Evolutionary conservation across 257 asterid species (phyloP).

Genomic region (Primulina huaijiensis): DNA sequence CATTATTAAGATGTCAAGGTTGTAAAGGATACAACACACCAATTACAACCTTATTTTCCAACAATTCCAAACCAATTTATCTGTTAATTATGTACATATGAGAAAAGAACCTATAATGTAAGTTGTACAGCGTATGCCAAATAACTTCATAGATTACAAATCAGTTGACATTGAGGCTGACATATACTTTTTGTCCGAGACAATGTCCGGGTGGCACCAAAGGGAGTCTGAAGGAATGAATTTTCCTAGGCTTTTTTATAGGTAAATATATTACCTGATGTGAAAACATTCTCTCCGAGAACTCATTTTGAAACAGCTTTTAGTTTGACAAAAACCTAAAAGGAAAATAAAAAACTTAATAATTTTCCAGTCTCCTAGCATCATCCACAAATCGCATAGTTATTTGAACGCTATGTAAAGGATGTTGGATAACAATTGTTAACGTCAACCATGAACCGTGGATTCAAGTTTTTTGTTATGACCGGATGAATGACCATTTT

Average conservation of each 20-base stretch:
- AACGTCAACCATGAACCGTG: neutral
- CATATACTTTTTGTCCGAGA: neutral
- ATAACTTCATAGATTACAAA: neutral
- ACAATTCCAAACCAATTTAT: neutral
- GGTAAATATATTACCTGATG: no score
- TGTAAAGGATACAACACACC: neutral
- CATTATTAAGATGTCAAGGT: neutral
- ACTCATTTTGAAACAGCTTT: no score
- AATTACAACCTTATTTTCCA: neutral
- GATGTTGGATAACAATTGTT: no score
- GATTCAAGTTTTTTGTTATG: neutral
- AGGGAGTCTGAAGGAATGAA: neutral
- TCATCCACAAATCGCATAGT: no score
- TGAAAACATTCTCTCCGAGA: no score
- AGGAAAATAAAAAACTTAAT: no score
- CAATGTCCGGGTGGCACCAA: neutral
- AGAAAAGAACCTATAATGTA: no score
- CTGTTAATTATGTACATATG: neutral
- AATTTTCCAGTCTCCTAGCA: no score
- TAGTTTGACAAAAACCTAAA: no score
- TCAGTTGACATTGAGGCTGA: neutral
- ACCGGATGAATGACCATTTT: neutral
- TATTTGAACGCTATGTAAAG: no score
- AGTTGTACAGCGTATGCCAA: neutral
- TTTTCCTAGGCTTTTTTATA: no score